Conservation (phyloP, 768 basidiomycete genomes). For the Tricholoma terreum region DNA sequence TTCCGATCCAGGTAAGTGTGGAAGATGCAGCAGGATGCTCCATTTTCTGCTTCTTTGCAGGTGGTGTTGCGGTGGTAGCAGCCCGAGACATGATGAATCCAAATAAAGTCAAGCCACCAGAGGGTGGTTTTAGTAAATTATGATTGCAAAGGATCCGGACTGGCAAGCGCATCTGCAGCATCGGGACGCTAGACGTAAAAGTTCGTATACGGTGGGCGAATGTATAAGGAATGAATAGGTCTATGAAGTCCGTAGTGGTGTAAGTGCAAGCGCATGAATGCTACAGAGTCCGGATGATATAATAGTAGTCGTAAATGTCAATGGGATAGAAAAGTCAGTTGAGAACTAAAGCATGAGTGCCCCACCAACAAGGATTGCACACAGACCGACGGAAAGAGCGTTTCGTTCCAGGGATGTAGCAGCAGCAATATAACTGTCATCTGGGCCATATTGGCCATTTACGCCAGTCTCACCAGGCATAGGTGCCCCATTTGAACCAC, state of each 20-base stretch:
- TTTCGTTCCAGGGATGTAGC: constrained; percentile 47
- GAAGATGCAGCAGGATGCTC: constrained; percentile 18
- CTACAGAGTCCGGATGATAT: not conserved
- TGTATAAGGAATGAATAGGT: not conserved
- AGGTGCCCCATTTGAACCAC: constrained; percentile 52
- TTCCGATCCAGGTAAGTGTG: constrained; percentile 58
- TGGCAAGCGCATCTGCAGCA: not conserved
- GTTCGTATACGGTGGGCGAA: not conserved
- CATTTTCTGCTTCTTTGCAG: constrained; percentile 41
- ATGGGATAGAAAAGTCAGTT: not conserved
- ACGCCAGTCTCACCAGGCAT: constrained; percentile 48
- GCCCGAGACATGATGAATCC: constrained; percentile 9
- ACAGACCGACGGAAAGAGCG: constrained; percentile 39
- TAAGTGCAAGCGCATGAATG: not conserved
- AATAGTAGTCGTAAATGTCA: not conserved
- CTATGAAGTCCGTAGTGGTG: not conserved
- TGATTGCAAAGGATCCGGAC: not conserved
- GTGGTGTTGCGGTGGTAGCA: constrained; percentile 17
- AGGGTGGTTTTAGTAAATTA: not conserved
- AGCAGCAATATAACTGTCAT: constrained; percentile 61
- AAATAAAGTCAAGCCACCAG: too few species aligned
- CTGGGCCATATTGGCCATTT: constrained; percentile 62
- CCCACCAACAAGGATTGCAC: constrained; percentile 49
- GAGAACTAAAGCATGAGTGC: constrained; percentile 28
- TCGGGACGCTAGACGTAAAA: not conserved